Base-by-base conservation (phyloP, 768 basidiomycete genomes). In the Udeniomyces megalosporus region DNA sequence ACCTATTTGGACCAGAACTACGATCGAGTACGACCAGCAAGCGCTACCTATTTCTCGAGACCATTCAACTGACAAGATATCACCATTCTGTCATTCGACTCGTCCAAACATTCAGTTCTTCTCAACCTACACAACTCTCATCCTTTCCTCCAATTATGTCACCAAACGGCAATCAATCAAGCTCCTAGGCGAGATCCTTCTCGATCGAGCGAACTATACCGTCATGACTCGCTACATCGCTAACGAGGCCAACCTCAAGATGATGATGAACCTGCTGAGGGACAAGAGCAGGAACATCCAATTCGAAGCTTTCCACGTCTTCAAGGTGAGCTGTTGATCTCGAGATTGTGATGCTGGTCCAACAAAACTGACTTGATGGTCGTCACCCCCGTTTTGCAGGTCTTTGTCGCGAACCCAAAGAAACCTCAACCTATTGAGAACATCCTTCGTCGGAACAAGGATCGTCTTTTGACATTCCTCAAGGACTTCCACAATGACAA, bases 201-300 rank as follows among this genome's bases (percentile, higher is more conserved):
- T 99, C 49, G 95, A 99, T 75, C 83, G 95, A 31, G 90, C 91
- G 51, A 99, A 99, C 75, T 97, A 96, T 78, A 89, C 80, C 68
- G 88, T 97, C 70, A 99, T 99, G 95, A 97, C 95, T 0, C 81
- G 85, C 7, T 99, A 97, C 72, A 99, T 99, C 68, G 82, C 88
- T 10, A 84, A 84, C 70, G 95, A 96, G 71, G 85, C 84, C 31
- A 99, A 97, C 73, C 79, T 99, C 66, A 96, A 97, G 84, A 88
- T 93, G 85, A 95, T 99, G 89, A 99, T 99, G 95, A 97, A 97
- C 74, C 80, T 97, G 60, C 78, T 99, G 60, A 81, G 92, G 66
- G 90, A 96, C 73, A 95, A 92, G 81, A 96, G 92, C 80, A 88
- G 90, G 79, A 99, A 99, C 74, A 97, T 99, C 50, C 95, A 99